Conservation (phyloP, 2,329 filamentous ascomycete genomes). For the Zopfia rhizophila region DNA sequence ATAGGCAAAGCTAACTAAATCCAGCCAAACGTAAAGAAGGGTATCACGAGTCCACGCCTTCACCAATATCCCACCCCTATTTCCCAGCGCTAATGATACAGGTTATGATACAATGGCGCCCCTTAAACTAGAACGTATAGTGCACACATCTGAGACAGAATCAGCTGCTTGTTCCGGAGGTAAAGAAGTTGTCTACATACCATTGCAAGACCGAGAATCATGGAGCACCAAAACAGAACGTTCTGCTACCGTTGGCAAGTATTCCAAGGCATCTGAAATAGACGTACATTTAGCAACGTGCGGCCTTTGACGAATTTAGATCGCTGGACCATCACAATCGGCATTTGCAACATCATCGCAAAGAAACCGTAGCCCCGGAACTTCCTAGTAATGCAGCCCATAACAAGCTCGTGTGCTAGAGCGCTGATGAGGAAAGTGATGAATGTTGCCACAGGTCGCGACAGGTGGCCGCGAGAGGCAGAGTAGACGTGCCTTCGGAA, state of each 20-base stretch:
- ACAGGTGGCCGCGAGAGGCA: constrained; percentile 80
- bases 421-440: constrained; percentile 94
- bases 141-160: constrained; percentile 48
- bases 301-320: constrained; percentile 78
- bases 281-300: constrained; percentile 75
- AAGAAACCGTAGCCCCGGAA: constrained; percentile 92
- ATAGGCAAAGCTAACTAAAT: too few species aligned
- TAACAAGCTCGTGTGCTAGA: constrained; percentile 91
- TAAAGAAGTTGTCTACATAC: constrained; percentile 68
- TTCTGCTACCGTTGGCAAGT: constrained; percentile 61
- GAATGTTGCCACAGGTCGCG: constrained; percentile 79
- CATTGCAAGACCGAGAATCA: constrained; percentile 86
- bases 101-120: too few species aligned
- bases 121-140: constrained; percentile 52
- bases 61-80: too few species aligned
- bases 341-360: constrained; percentile 96
- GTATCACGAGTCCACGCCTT: too few species aligned
- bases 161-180: neutral
- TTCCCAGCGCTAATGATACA: too few species aligned
- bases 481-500: constrained; percentile 94
- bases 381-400: constrained; percentile 98
- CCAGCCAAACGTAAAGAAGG: too few species aligned
- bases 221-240: constrained; percentile 89
- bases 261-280: neutral
- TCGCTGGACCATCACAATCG: constrained; percentile 91